Conservation (phyloP, 1,284 basidiomycete genomes). For the Crucibulum parvulum region DNA sequence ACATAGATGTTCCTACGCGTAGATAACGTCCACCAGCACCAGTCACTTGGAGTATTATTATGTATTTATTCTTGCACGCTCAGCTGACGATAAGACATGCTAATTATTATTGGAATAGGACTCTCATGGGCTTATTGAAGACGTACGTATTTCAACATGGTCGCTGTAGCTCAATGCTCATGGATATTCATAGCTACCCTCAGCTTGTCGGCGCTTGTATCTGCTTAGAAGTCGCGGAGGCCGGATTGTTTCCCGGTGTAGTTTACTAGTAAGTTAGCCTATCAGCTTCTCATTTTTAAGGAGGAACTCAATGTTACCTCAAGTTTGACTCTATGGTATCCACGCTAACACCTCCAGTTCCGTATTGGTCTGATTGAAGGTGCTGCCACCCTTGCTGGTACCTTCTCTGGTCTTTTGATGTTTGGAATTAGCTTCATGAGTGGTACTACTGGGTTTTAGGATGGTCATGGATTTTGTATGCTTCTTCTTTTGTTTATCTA, state of each 20-base stretch:
- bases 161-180: background rate
- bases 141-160: conserved; percentile 43
- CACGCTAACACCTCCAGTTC: conserved; percentile 53
- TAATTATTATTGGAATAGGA: conserved; percentile 43
- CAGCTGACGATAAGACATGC: too few relatives aligned
- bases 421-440: conserved; percentile 54
- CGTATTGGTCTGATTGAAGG: conserved; percentile 60
- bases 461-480: conserved; percentile 60
- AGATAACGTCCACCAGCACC: conserved; percentile 13
- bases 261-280: conserved; percentile 54
- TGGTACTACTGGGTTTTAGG: conserved; percentile 47
- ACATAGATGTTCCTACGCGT: too few relatives aligned
- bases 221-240: conserved; percentile 70
- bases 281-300: background rate
- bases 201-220: conserved; percentile 66
- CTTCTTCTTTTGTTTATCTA: background rate
- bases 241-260: conserved; percentile 74
- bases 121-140: conserved; percentile 71
- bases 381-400: conserved; percentile 51
- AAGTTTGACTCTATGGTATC: conserved; percentile 58
- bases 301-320: background rate
- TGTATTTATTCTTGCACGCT: conserved; percentile 33
- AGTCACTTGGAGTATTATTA: conserved; percentile 55
- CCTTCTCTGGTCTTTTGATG: conserved; percentile 54
- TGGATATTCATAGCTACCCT: conserved; percentile 51